Base-by-base conservation (phyloP, 2,329 filamentous ascomycete genomes). In the Hyphodiscus sp. region DNA sequence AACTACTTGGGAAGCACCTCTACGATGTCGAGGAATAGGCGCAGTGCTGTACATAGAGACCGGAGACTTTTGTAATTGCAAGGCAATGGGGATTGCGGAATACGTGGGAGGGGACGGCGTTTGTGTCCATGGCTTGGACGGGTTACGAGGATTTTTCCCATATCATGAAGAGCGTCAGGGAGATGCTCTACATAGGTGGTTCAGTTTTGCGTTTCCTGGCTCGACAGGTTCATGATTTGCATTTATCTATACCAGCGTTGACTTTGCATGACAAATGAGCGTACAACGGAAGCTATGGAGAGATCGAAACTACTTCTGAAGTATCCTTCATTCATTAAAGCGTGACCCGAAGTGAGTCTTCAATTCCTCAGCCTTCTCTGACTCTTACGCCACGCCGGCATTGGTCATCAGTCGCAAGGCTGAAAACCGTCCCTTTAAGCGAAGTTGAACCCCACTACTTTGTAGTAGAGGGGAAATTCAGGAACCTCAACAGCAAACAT, bases 1-100 rank as follows among this genome's bases (percentile, higher is more conserved):
- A 96, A 76, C 82, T 96, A 16, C 82, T 97, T 11, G 90, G 89
- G 58, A 85, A 87, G 68, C 92, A 97, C 66, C 77, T 97, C 41
- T 96, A 95, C 67, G 88, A 87, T 2, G 79, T 89, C 47, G 90
- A 92, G 50, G 90, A 94, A 69, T 54, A 57, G 49, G 23, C 23
- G 23, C 23, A 26, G n/a, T n/a, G n/a, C n/a, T n/a, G n/a, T 8
- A 26, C 23, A 26, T 8, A 26, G 3, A 4, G 3, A 26, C 23
- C 8, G 23, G 8, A 26, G 23, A 26, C 23, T 8, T 26, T 26
- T 26, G 57, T 38, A 38, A 5, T 38, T 38, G 33, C 5, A 5
- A 4, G 33, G 16, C 5, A 5, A 4, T 38, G 23, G 8, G 23
- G 23, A 26, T 26, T 26, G 23, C 23, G 23, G 23, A 26, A 38